Base-by-base conservation (phyloP, 2,329 filamentous ascomycete genomes). In the Colletotrichum tamarilloi region DNA sequence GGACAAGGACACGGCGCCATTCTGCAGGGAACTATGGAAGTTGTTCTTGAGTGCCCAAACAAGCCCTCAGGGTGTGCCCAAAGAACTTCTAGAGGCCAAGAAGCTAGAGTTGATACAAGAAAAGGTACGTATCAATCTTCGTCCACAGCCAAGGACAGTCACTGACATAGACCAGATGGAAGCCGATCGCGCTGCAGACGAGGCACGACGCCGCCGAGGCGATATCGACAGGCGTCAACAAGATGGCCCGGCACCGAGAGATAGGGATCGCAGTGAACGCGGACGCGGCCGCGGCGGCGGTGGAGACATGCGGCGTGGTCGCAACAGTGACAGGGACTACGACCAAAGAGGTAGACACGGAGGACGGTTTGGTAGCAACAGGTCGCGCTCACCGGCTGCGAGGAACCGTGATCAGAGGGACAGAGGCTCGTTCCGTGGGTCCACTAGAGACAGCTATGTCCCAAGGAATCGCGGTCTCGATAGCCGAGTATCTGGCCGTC, bases 1-100 rank as follows among this genome's bases (percentile, higher is more conserved):
- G 77, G 95, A 98, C 79, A 96, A 97, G 82, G 95, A 98, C 77
- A 97, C 95, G 0, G 87, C 95, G 1, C 84, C 88, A 0, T 99
- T 99, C 80, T 98, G 96, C 83, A 96, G 97, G 81, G 94, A 98
- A 75, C 85, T 99, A 14, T 99, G 97, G 97, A 94, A 92, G 72
- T 86, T 99, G 22, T 93, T 96, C 78, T 85, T 99, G 58, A 98
- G 95, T 82, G 97, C 95, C 11, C 97, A 99, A 82, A 87, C 89
- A 53, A 98, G 92, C 81, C 92, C 95, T 0, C 93, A 97, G 80
- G 97, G 97, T 67, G 95, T 99, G 14, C 96, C 97, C 0, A 96
- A 97, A 82, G 95, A 98, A 83, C 87, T 99, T 55, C 85, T 99
- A 3, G 97, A 99, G 81, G 95, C 96, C 0, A 99, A 99, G 87